These are phyloP conservation scores for Scortechinia acanthostroma DNA, from an alignment of 2,329 filamentous ascomycete species.

Conservation along the genomic window DNA sequence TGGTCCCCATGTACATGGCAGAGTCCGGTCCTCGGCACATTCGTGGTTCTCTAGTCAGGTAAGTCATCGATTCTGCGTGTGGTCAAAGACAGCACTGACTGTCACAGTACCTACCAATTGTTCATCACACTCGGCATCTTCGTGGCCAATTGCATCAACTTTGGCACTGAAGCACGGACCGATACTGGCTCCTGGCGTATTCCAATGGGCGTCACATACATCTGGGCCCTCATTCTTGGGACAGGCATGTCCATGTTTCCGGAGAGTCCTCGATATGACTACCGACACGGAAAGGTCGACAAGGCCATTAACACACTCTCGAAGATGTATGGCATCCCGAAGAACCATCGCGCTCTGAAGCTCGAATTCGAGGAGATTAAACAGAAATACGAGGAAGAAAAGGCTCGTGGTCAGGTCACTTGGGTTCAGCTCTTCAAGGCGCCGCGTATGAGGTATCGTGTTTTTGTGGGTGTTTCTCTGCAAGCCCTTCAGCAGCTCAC, in stretches of 20 bases:
- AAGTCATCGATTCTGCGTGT: background rate
- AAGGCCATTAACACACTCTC: conserved; percentile 17
- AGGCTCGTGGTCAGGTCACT: background rate
- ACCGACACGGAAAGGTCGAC: conserved; percentile 42
- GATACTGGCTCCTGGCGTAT: conserved; percentile 20
- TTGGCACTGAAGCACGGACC: conserved; percentile 17
- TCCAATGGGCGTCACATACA: conserved; percentile 31
- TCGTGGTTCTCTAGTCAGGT: background rate
- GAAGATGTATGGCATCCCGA: background rate
- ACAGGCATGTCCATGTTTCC: conserved; percentile 43
- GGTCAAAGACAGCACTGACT: conserved; percentile 1
- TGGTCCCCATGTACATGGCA: conserved; percentile 1
- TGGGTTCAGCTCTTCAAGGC: background rate
- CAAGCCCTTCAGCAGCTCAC: conserved; percentile 36
- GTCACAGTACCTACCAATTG: conserved; percentile 29
- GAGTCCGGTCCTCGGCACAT: background rate
- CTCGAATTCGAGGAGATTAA: background rate
- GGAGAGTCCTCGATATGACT: conserved; percentile 49
- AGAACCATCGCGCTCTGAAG: background rate
- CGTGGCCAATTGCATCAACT: conserved; percentile 34
- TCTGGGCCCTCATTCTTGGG: conserved; percentile 45
- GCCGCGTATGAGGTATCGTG: conserved; percentile 35
- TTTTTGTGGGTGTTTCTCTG: conserved; percentile 29
- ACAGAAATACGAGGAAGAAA: background rate
- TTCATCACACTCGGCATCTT: conserved; percentile 36